A percentile compares a stretch with the other conserved stretches of the same genome.
Conservation (phyloP, 2,329 filamentous ascomycete genomes). For the Apiospora sp. region DNA sequence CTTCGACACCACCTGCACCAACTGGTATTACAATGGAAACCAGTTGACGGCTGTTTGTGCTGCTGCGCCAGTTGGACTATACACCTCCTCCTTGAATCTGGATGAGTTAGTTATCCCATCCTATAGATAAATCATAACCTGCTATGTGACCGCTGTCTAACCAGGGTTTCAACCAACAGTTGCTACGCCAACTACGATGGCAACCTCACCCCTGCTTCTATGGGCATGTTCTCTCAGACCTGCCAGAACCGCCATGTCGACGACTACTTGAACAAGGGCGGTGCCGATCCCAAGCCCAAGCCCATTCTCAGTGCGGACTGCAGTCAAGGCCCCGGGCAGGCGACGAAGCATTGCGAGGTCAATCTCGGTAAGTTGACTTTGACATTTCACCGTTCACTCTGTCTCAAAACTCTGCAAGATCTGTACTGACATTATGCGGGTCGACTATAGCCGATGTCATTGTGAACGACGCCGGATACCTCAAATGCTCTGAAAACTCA, state of each 20-base stretch:
- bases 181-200: constrained; percentile 23
- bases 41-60: background rate
- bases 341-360: background rate
- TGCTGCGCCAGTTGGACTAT: too few species aligned
- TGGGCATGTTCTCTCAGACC: background rate
- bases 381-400: too few species aligned
- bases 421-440: background rate
- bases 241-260: background rate
- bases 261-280: background rate
- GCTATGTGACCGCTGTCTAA: background rate
- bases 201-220: background rate
- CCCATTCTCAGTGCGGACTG: constrained; percentile 17
- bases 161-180: background rate
- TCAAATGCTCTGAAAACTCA: background rate
- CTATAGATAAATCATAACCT: too few species aligned
- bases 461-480: background rate
- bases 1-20: background rate
- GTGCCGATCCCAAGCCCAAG: background rate
- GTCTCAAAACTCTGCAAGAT: background rate
- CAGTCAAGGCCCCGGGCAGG: background rate
- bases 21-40: background rate
- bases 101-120: constrained; percentile 6
- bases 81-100: background rate
- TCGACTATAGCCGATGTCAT: background rate
- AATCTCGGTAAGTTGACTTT: background rate